Conservation (phyloP, 768 basidiomycete genomes). For the Lactarius pseudohatsudake region DNA sequence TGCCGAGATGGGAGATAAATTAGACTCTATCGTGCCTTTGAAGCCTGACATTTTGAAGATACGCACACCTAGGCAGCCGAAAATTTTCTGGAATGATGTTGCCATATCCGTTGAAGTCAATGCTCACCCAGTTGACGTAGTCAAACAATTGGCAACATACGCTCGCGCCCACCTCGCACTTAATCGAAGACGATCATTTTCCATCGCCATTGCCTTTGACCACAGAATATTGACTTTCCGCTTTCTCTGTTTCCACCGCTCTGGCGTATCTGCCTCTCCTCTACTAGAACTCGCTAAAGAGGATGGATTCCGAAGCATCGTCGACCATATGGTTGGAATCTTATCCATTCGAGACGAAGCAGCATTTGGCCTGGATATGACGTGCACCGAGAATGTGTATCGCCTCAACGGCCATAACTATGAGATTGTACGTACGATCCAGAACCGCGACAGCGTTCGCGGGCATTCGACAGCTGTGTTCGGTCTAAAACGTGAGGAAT, state of each 20-base stretch:
- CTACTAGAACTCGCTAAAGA: background rate
- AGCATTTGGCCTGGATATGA: background rate
- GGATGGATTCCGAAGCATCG: background rate
- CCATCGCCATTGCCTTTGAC: background rate
- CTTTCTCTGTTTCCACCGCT: background rate
- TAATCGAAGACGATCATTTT: background rate
- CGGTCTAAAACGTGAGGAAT: background rate
- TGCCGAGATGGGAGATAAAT: background rate
- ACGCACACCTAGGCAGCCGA: background rate
- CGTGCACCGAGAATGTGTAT: background rate
- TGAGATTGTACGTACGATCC: background rate
- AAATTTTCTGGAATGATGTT: background rate
- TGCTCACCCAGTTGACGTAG: fast-evolving
- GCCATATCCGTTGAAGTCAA: background rate
- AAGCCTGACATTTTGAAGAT: background rate
- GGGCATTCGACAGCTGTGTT: background rate
- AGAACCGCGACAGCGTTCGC: background rate
- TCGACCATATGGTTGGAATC: slow-evolving; percentile 2
- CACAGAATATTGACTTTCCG: background rate
- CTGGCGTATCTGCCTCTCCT: background rate
- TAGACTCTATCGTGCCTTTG: background rate
- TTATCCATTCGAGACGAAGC: background rate
- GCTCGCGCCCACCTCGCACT: background rate
- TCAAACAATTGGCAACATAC: background rate
- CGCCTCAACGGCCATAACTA: background rate